Percentiles rank a stretch among this genome's conserved stretches.
Evolutionary conservation across 805 yeast genomes (phyloP).

Genomic region (Monosporozyma servazzii): DNA sequence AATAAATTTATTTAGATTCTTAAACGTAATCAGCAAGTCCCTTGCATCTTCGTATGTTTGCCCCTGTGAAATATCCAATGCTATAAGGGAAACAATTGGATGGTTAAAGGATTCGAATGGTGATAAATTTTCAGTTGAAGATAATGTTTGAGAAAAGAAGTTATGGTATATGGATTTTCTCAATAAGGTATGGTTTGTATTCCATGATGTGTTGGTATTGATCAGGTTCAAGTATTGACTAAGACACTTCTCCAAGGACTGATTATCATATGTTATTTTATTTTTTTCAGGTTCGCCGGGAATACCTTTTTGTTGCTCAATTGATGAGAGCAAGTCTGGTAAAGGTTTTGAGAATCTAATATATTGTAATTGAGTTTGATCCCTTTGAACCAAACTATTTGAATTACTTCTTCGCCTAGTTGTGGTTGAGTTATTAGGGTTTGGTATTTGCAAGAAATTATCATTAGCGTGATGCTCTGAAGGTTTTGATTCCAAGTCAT

Average conservation of each 20-base stretch:
- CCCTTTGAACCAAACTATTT: conserved; percentile 27
- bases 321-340: conserved; percentile 22
- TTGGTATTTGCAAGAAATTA: background rate
- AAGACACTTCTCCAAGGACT: conserved; percentile 33
- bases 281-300: background rate
- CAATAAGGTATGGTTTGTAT: conserved; percentile 23
- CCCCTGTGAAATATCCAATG: conserved; percentile 37
- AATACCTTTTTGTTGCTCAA: background rate
- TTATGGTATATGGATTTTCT: conserved; percentile 46
- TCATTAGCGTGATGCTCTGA: background rate
- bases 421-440: background rate
- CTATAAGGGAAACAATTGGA: conserved; percentile 69
- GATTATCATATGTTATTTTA: conserved; percentile 27
- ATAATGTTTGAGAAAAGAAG: conserved; percentile 44
- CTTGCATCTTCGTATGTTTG: conserved; percentile 44
- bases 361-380: conserved; percentile 31
- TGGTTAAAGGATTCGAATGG: conserved; percentile 83
- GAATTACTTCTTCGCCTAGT: conserved; percentile 20
- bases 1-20: conserved; percentile 31
- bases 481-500: background rate
- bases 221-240: conserved; percentile 26
- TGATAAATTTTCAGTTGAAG: conserved; percentile 51
- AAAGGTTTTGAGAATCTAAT: conserved; percentile 42
- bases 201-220: conserved; percentile 11
- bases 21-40: conserved; percentile 45